Evolutionary conservation across 129 eudicot genomes (phyloP), one percentile per base, ranked within the genome.

Genomic region (Flaveria brownii): DNA sequence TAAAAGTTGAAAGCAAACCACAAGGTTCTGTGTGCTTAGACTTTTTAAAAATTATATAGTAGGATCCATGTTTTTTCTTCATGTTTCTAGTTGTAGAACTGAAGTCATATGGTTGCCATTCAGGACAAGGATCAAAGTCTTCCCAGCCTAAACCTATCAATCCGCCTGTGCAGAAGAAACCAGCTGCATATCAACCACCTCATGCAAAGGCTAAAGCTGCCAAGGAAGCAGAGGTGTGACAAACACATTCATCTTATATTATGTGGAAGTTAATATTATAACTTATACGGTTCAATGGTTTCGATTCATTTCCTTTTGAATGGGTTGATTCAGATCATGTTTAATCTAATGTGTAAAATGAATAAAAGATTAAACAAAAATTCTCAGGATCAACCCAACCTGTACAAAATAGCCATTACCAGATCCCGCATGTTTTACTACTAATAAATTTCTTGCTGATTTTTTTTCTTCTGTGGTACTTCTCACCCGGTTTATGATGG

Each of bases 151-250:
- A 87, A 87, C 65, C 88, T 18, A 14, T 81, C 33, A 88, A 84
- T 73, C 84, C 89, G 62, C 78, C 93, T 65, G 71, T 80, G 46
- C 90, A 83, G 81, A 94, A 88, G 86, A 94, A 94, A 80, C 98
- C 98, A 51, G 86, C 91, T 75, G 97, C 94, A 78, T 94, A 94
- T 87, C 91, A 90, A 63, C 97, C 99, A 26, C 99, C 99, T 79
- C 96, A 87, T 78, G 97, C 99, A 51, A 94, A 94, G 86, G 86
- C 83, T 42, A 96, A 96, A 70, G 97, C 93, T 74, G 79, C 88
- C 41, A 81, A 87, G 75, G 91, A 94, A 83, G 93, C 93, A 57
- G 96, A 94, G 99, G 97, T 94, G 86, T 36, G 18, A 66, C 51
- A n/a, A 5, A 52, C 41, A 22, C 33, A 56, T 41, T 66, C n/a